Base-by-base conservation (phyloP, 441 rosid genomes). In the Pelargonium cotyledonis region DNA sequence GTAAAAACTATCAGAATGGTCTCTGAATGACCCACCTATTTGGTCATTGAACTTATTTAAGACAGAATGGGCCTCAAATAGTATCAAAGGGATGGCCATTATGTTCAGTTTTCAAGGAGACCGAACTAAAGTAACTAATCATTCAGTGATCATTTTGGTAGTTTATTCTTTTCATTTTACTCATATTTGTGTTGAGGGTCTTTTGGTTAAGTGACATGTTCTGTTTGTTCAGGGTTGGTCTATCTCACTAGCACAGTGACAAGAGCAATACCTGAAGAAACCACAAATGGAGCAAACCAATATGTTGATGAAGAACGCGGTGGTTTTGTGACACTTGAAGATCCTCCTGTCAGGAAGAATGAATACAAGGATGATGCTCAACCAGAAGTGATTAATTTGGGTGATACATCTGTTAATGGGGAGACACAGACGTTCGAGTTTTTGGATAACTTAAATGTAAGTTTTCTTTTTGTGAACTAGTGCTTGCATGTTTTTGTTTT, bases 201-300 rank as follows among this genome's bases (percentile, higher is more conserved):
- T n/a, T n/a, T n/a, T n/a, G n/a, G n/a, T n/a, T n/a, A n/a, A n/a
- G n/a, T n/a, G n/a, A n/a, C n/a, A 4, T 19, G 0, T 57, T 49
- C n/a, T 57, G 14, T 15, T 57, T 6, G 19, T 31, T 23, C 68
- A 84, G 91, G 81, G n/a, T 68, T 63, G 69, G 38, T 80, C 14
- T 63, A 47, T 14, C 81, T 70, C 38, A 69, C 58, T 4, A 65
- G 70, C n/a, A 68, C 38, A 29, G 72, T 78, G 62, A 80, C 82
- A 26, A 85, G 85, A 77, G 94, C 84, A 63, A 61, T 75, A 1
- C 77, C 85, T 29, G 95, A 84, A 31, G 96, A 85, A 64, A 60
- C 84, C 6, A 73, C 87, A 8, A 63, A 66, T 67, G 90, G 80
- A 70, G 68, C 79, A 2, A 77, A 76, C 41, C 77, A 71, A 29